Percentiles rank a stretch among this genome's conserved stretches.
phyloP scores from a whole-genome alignment of 352 stramenopile species.

The Globisporangium orthogonon region DNA sequence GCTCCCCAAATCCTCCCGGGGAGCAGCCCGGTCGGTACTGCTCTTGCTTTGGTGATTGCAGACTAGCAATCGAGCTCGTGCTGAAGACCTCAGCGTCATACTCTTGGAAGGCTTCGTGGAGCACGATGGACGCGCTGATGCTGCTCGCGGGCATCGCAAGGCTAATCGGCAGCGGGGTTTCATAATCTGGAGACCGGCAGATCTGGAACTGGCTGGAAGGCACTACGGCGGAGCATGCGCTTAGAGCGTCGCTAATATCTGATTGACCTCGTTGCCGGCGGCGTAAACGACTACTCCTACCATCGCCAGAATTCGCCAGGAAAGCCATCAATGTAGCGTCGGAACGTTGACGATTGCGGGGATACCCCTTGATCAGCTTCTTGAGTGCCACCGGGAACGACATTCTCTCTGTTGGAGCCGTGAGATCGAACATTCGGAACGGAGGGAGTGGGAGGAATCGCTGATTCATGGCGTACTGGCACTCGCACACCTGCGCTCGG shows the following conservation, averaged over 20 bases:
- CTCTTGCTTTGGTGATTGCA: neutral
- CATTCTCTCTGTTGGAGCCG: slow-evolving; percentile 34
- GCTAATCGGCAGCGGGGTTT: slow-evolving; percentile 16
- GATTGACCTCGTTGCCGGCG: slow-evolving; percentile 8
- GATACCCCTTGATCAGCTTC: slow-evolving; percentile 35
- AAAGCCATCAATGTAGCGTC: neutral
- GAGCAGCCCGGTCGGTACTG: neutral
- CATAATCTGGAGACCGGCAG: slow-evolving; percentile 44
- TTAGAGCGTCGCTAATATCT: slow-evolving; percentile 14
- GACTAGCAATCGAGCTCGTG: neutral
- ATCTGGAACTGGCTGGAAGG: slow-evolving; percentile 30
- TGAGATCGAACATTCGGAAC: slow-evolving; percentile 75
- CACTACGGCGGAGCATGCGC: slow-evolving; percentile 10
- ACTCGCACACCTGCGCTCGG: slow-evolving; percentile 35
- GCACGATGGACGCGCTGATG: slow-evolving; percentile 29
- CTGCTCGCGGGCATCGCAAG: slow-evolving; percentile 18
- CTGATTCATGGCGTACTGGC: slow-evolving; percentile 32
- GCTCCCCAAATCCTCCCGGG: neutral
- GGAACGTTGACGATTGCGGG: neutral
- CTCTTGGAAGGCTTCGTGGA: slow-evolving; percentile 37
- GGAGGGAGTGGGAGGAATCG: slow-evolving; percentile 52
- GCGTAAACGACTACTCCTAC: neutral
- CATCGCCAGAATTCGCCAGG: neutral
- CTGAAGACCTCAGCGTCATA: slow-evolving; percentile 68
- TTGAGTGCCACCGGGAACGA: slow-evolving; percentile 43